Evolutionary conservation across 2,329 filamentous ascomycete species (phyloP).

Genomic region (Microcyclospora pomicola): DNA sequence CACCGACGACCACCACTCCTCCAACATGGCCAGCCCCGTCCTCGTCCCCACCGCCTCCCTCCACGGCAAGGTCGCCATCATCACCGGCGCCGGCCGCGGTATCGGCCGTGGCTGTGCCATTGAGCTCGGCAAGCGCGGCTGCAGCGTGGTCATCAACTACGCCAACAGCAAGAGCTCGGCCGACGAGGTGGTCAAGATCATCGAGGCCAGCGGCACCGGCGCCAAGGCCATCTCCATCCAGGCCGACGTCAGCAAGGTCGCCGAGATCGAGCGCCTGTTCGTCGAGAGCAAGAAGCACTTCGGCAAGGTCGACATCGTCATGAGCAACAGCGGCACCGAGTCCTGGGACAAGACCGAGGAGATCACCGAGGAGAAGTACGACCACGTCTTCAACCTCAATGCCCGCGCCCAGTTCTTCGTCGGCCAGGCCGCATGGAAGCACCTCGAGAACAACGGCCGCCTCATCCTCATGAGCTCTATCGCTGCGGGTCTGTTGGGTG

Average conservation of each 20-base stretch:
- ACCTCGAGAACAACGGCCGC: slow-evolving; percentile 55
- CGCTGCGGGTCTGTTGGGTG: slow-evolving; percentile 51
- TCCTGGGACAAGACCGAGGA: slow-evolving; percentile 55
- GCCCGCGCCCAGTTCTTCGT: slow-evolving; percentile 64
- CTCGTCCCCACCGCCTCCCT: slow-evolving; percentile 36
- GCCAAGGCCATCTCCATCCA: slow-evolving; percentile 45
- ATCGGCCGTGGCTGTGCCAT: slow-evolving; percentile 54
- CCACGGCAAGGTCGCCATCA: slow-evolving; percentile 42
- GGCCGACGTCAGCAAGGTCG: slow-evolving; percentile 40
- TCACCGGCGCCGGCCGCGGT: slow-evolving; percentile 52
- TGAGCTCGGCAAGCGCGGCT: slow-evolving; percentile 52
- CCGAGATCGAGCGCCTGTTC: slow-evolving; percentile 45
- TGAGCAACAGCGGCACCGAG: slow-evolving; percentile 47
- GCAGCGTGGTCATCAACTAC: slow-evolving; percentile 52
- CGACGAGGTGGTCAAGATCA: slow-evolving; percentile 35
- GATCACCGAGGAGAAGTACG: slow-evolving; percentile 55
- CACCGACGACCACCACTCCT: background rate
- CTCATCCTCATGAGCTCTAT: slow-evolving; percentile 65
- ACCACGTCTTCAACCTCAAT: slow-evolving; percentile 57
- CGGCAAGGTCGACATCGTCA: slow-evolving; percentile 35
- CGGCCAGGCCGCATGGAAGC: slow-evolving; percentile 58
- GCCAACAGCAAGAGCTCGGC: slow-evolving; percentile 39
- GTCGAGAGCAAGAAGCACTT: slow-evolving; percentile 30
- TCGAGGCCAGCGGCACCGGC: slow-evolving; percentile 33
- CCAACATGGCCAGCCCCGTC: slow-evolving; percentile 14